Percentiles rank a stretch among this genome's conserved stretches.
Evolutionary conservation across 2,329 filamentous ascomycete species (phyloP).

Genomic region (Sphaerulina populicola): DNA sequence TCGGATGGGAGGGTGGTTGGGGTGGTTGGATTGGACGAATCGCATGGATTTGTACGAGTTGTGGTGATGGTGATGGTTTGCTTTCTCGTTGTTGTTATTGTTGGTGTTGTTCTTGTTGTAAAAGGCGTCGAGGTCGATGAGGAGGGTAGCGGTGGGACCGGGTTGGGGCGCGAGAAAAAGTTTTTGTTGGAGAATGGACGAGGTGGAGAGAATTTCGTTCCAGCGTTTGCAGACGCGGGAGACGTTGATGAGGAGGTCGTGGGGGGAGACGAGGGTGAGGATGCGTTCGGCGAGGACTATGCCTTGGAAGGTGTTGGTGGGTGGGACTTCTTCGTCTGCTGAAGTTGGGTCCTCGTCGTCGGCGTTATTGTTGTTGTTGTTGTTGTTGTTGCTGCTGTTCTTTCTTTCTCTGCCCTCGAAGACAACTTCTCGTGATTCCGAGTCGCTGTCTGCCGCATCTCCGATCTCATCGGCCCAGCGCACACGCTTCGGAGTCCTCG

Average conservation of each 20-base stretch:
- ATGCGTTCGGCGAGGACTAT: constrained; percentile 1
- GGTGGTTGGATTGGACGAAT: not conserved
- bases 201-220: constrained; percentile 1
- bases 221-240: constrained; percentile 7
- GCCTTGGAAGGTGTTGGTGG: not conserved
- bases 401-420: not conserved
- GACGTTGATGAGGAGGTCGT: constrained; percentile 10
- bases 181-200: constrained; percentile 9
- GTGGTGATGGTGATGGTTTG: not conserved
- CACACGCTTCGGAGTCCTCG: no score
- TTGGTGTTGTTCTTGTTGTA: no score
- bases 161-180: constrained; percentile 9
- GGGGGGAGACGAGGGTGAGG: constrained; percentile 9
- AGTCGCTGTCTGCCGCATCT: not conserved
- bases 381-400: no score
- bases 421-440: not conserved
- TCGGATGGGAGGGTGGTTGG: not conserved
- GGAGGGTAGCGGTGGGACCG: not conserved
- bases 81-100: not conserved
- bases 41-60: not conserved
- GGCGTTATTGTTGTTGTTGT: no score
- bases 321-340: not conserved
- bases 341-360: not conserved
- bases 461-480: not conserved
- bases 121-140: not conserved